Evolutionary conservation across 805 yeast genomes (phyloP), one percentile per base, ranked within the genome.

Genomic region (Kregervanrija pseudodelftensis): DNA sequence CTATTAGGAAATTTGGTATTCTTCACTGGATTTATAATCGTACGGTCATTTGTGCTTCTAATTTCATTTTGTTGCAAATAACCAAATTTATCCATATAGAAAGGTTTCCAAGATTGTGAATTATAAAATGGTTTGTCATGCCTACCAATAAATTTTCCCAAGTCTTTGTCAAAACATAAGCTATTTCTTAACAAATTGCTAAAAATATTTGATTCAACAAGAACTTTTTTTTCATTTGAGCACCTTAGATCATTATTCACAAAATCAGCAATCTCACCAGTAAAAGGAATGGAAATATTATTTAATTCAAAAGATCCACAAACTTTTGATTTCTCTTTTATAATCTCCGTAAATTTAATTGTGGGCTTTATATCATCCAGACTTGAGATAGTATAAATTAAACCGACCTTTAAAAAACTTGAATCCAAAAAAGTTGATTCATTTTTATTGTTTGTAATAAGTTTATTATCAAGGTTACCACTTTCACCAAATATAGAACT

Each of bases 201-300:
- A 40, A 58, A 59, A 8, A 60, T 57, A 28, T 62, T 60, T 1
- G 58, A 60, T 47, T 63, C 67, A 35, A 63, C 57, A 15, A 53
- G 50, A 16, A 49, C 40, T 32, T 53, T 55, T 33, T 43, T 49
- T 10, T 51, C 49, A n/a, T 56, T 49, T 8, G 44, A 30, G 31
- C 48, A 47, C 39, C 65, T 55, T 37, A 64, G 51, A 49, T 64
- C 69, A 13, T 47, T 50, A 15, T 52, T 49, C 8, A 50, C 39
- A 42, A 65, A 63, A 45, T 65, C 64, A 11, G 64, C 51, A 11
- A 63, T 48, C 31, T 55, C 47, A 3, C 67, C 68, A 3, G 46
- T 46, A 45, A 64, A 64, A 9, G 49, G 48, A 4, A 62, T 14
- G 4, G 49, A 33, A 8, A 46, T 45, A 28, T 46, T 41, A 4